These are phyloP conservation scores for Neopestalotiopsis sp. DNA, from an alignment of 2,329 filamentous ascomycete genomes.

Conservation along the genomic window DNA sequence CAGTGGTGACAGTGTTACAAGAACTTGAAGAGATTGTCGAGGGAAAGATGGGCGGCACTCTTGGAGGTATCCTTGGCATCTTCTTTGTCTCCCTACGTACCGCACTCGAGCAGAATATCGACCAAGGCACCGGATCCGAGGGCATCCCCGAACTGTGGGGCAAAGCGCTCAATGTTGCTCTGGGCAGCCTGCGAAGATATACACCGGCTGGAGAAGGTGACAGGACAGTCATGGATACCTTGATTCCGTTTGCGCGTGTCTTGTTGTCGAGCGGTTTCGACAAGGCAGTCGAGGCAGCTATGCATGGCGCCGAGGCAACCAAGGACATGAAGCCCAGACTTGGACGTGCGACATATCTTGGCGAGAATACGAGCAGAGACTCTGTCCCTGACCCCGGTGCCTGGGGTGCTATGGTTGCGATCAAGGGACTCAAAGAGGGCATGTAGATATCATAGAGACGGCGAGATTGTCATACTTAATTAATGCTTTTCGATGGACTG, in stretches of 20 bases:
- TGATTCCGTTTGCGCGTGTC: conserved; percentile 58
- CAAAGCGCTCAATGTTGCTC: conserved; percentile 45
- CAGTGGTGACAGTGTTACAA: conserved; percentile 52
- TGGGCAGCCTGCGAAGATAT: conserved; percentile 55
- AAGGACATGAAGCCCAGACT: conserved; percentile 69
- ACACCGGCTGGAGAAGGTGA: conserved; percentile 62
- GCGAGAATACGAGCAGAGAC: conserved; percentile 54
- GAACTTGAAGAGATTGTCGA: conserved; percentile 62
- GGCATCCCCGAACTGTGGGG: conserved; percentile 49
- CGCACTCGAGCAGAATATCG: conserved; percentile 43
- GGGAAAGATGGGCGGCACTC: conserved; percentile 54
- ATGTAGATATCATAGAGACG: conserved; percentile 22
- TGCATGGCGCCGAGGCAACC: conserved; percentile 66
- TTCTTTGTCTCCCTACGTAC: conserved; percentile 53
- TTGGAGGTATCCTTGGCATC: conserved; percentile 40
- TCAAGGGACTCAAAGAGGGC: conserved; percentile 43
- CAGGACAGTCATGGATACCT: conserved; percentile 62
- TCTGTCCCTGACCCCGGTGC: conserved; percentile 73
- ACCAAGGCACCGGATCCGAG: conserved; percentile 32
- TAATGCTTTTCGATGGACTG: not conserved
- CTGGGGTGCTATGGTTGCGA: conserved; percentile 68
- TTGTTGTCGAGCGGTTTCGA: conserved; percentile 57
- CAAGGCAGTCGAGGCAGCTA: conserved; percentile 62
- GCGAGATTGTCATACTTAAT: not conserved
- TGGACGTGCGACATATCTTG: conserved; percentile 73